Percentiles rank a stretch among this genome's conserved stretches.
Evolutionary conservation across 768 basidiomycete genomes (phyloP).

Genomic region (Lenzites betulinus): DNA sequence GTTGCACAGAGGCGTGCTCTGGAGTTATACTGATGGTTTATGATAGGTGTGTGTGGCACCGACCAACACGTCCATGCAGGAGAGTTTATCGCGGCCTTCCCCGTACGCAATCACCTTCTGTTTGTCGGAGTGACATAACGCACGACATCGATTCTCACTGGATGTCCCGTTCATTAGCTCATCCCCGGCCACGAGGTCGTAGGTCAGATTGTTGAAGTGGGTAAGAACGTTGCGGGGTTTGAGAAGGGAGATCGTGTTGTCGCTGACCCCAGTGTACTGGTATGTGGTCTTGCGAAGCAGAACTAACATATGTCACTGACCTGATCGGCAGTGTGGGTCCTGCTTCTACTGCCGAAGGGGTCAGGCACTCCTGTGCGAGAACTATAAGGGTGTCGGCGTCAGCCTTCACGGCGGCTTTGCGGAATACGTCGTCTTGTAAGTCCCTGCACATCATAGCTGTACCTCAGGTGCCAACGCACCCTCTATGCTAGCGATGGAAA

Average conservation of each 20-base stretch:
- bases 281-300: conserved; percentile 35
- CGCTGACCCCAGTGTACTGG: conserved; percentile 76
- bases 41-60: conserved; percentile 64
- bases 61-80: conserved; percentile 65
- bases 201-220: conserved; percentile 70
- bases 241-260: conserved; percentile 79
- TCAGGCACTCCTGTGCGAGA: conserved; percentile 79
- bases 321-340: conserved; percentile 60
- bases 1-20: not conserved
- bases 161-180: conserved; percentile 44
- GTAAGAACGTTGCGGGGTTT: conserved; percentile 80
- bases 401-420: conserved; percentile 86
- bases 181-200: conserved; percentile 79
- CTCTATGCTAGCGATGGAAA: conserved; percentile 51
- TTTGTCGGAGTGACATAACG: not conserved
- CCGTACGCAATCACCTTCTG: conserved; percentile 41
- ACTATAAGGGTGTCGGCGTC: conserved; percentile 83
- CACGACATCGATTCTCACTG: not conserved
- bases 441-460: conserved; percentile 4
- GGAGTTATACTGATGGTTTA: not conserved
- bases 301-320: not conserved
- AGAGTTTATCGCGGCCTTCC: conserved; percentile 72
- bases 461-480: not conserved
- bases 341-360: conserved; percentile 91
- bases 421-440: conserved; percentile 84